Evolutionary conservation across 2,329 filamentous ascomycete species (phyloP).

Genomic region (Fusarium tuaranense): DNA sequence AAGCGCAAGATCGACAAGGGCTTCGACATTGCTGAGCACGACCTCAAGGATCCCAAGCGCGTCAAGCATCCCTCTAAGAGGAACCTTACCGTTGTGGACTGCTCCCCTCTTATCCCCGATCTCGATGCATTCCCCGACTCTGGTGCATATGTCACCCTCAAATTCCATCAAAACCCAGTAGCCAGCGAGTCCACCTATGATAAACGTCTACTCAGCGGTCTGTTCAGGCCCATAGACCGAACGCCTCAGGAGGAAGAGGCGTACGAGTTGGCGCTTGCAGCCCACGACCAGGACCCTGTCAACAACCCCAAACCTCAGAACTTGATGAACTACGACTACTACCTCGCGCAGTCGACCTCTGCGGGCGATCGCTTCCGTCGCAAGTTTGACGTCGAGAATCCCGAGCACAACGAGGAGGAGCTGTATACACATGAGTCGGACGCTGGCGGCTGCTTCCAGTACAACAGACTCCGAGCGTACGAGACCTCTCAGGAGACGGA

Average conservation of each 20-base stretch:
- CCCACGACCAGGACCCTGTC: constrained; percentile 67
- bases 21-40: constrained; percentile 66
- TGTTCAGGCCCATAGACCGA: constrained; percentile 71
- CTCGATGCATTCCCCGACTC: constrained; percentile 77
- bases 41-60: constrained; percentile 65
- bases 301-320: constrained; percentile 68
- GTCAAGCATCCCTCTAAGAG: constrained; percentile 71
- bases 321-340: constrained; percentile 75
- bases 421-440: constrained; percentile 66
- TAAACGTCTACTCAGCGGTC: constrained; percentile 68
- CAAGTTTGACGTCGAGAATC: constrained; percentile 70
- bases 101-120: constrained; percentile 73
- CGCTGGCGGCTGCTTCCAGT: constrained; percentile 66
- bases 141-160: constrained; percentile 76
- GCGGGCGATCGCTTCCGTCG: constrained; percentile 68
- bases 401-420: constrained; percentile 63
- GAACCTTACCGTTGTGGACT: constrained; percentile 68
- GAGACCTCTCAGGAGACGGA: constrained; percentile 71
- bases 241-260: constrained; percentile 65
- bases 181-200: constrained; percentile 65
- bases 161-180: constrained; percentile 75
- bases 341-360: constrained; percentile 63
- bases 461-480: constrained; percentile 72
- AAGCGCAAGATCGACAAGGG: constrained; percentile 74
- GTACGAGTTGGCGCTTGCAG: constrained; percentile 62